A percentile compares a stretch with the other conserved stretches of the same genome.
Evolutionary conservation across 2,329 filamentous ascomycete genomes (phyloP).

Genomic region (Penicillium expansum): DNA sequence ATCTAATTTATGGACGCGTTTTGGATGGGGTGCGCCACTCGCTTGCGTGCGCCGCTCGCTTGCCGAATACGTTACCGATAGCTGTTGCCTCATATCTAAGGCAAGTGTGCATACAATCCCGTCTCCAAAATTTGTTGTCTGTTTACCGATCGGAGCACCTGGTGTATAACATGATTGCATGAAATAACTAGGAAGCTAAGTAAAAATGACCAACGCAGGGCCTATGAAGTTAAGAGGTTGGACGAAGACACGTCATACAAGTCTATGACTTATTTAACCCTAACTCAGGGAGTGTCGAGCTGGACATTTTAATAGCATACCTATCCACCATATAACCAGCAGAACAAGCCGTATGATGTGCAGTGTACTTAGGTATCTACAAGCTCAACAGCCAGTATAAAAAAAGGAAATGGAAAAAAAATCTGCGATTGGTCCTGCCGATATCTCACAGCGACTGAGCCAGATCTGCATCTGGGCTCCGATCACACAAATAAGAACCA

Average conservation of each 20-base stretch:
- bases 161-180: neutral
- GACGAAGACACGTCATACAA: neutral
- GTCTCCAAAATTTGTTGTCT: no score
- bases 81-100: no score
- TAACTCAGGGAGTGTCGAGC: neutral
- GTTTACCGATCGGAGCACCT: neutral
- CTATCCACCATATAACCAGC: neutral
- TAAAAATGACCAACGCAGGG: neutral
- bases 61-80: no score
- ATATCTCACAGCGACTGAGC: conserved; percentile 16
- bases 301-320: neutral
- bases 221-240: neutral
- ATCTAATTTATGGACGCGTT: no score
- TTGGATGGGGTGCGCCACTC: no score
- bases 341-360: neutral
- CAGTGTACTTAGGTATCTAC: neutral
- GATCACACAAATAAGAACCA: conserved; percentile 20
- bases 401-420: conserved; percentile 9
- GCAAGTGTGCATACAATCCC: no score
- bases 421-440: conserved; percentile 19
- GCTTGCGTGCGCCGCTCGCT: no score
- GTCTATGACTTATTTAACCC: neutral
- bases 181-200: neutral
- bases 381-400: neutral
- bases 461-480: conserved; percentile 19